phyloP scores from a whole-genome alignment of 2,329 filamentous ascomycete genomes.

The Mycosphaerella arachidis region DNA sequence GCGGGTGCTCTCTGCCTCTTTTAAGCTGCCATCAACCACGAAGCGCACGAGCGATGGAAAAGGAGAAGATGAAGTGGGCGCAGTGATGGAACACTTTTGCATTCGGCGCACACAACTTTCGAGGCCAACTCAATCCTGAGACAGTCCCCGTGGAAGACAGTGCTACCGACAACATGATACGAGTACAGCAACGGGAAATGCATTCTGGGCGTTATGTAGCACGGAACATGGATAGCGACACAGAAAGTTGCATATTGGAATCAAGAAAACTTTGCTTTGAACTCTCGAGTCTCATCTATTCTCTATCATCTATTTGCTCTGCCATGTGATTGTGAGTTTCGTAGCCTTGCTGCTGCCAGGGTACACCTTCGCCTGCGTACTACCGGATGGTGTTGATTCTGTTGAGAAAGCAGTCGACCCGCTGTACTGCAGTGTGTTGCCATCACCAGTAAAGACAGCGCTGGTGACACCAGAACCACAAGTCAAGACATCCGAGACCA shows the following conservation, averaged over 20 bases:
- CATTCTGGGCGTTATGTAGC: not conserved
- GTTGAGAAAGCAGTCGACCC: conserved; percentile 42
- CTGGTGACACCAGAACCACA: conserved; percentile 50
- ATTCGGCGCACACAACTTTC: not conserved
- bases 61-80: not conserved
- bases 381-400: conserved; percentile 40
- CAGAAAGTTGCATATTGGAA: not conserved
- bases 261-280: not conserved
- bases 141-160: not conserved
- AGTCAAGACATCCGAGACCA: conserved; percentile 50
- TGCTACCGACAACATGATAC: not conserved
- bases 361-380: conserved; percentile 44
- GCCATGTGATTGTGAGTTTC: conserved; percentile 38
- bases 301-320: conserved; percentile 24
- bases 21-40: not conserved
- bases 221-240: not conserved
- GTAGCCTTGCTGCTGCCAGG: conserved; percentile 29
- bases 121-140: not conserved
- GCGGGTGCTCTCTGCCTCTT: not conserved
- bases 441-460: conserved; percentile 39
- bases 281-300: not conserved
- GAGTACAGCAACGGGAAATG: not conserved
- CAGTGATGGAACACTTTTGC: not conserved
- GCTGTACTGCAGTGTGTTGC: conserved; percentile 36
- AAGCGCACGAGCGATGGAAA: not conserved